Evolutionary conservation across 2,329 filamentous ascomycete genomes (phyloP).

Genomic region (Cephalotrichum gorgonifer): DNA sequence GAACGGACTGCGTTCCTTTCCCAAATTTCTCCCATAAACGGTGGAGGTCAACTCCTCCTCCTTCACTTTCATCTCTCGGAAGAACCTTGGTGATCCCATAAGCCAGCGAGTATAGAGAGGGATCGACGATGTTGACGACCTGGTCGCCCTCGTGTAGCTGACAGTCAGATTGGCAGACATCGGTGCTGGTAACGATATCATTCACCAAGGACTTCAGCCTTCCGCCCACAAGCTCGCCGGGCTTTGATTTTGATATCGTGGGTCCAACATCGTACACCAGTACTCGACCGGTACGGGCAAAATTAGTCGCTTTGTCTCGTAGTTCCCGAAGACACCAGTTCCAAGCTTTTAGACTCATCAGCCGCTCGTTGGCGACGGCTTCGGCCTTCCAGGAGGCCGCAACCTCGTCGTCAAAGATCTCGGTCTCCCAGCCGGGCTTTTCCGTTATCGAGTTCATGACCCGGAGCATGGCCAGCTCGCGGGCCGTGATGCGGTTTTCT

Average conservation of each 20-base stretch:
- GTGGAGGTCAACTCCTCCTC: not conserved
- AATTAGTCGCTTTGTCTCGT: not conserved
- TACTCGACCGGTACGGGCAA: not conserved
- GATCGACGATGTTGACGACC: not conserved
- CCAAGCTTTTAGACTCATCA: not conserved
- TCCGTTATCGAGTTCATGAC: conserved; percentile 8
- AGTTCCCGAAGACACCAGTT: conserved; percentile 1
- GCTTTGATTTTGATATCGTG: not conserved
- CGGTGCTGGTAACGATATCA: not conserved
- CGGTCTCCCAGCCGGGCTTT: conserved; percentile 2
- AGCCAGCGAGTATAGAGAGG: conserved; percentile 1
- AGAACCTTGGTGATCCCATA: not conserved
- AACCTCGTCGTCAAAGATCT: conserved; percentile 1
- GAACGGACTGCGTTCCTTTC: not conserved
- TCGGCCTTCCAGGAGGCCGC: conserved; percentile 1
- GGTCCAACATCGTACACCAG: conserved; percentile 1
- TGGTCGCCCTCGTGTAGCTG: not conserved
- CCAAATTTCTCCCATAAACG: not conserved
- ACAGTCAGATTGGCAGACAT: not conserved
- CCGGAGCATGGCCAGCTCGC: conserved; percentile 7
- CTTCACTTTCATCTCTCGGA: not conserved
- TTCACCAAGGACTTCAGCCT: not conserved
- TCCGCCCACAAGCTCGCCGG: too few relatives aligned
- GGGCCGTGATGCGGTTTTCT: conserved; percentile 4
- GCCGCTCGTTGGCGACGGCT: not conserved